These are phyloP conservation scores for Zygoascus flipseniorum DNA, from an alignment of 805 yeast species.

Conservation along the genomic window DNA sequence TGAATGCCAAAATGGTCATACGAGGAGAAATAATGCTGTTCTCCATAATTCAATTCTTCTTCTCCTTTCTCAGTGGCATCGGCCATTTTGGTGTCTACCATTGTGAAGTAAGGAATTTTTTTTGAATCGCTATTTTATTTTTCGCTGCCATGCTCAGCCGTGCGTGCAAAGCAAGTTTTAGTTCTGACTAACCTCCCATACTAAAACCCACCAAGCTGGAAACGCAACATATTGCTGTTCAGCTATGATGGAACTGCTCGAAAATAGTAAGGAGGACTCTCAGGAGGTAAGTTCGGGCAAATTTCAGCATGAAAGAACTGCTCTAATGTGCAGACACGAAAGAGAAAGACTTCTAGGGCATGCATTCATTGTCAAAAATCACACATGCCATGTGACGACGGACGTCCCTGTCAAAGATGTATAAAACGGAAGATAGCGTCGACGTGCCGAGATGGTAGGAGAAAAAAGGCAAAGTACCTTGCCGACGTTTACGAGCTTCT, in stretches of 20 bases:
- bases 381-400: conserved; percentile 79
- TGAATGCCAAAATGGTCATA: conserved; percentile 97
- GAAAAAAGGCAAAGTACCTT: conserved; percentile 66
- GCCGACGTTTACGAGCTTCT: conserved; percentile 40
- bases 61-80: neutral
- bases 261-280: neutral
- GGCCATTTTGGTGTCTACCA: neutral
- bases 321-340: neutral
- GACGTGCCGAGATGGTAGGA: conserved; percentile 77
- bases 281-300: neutral
- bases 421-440: conserved; percentile 49
- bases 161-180: neutral
- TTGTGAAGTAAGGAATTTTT: neutral
- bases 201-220: neutral
- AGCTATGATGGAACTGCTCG: neutral
- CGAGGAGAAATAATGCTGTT: conserved; percentile 90
- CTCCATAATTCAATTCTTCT: conserved; percentile 36
- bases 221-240: neutral
- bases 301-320: neutral
- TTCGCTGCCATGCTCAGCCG: neutral
- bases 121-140: too few relatives aligned
- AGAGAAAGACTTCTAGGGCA: conserved; percentile 66
- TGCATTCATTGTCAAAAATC: conserved; percentile 82
- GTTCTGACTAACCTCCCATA: neutral
- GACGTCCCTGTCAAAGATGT: conserved; percentile 73